Evolutionary conservation across 2,329 filamentous ascomycete species (phyloP).

Genomic region (Hypoxylon sp.): DNA sequence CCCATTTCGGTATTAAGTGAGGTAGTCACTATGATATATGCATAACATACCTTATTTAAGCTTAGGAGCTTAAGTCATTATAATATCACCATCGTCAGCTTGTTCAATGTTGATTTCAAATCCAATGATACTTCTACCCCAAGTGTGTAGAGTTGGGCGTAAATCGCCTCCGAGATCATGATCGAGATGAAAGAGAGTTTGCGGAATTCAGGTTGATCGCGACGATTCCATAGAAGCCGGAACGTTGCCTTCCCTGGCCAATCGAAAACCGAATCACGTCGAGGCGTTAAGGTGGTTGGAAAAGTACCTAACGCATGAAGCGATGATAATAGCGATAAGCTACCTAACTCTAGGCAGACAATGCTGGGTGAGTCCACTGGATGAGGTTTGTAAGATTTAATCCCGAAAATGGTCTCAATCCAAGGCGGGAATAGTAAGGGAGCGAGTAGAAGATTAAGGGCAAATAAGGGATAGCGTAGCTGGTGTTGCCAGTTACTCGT

Average conservation of each 20-base stretch:
- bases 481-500: slow-evolving; percentile 38
- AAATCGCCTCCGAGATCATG: background rate
- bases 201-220: slow-evolving; percentile 1
- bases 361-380: background rate
- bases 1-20: slow-evolving; percentile 24
- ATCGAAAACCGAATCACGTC: background rate
- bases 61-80: slow-evolving; percentile 26
- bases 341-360: slow-evolving; percentile 5
- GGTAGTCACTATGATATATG: slow-evolving; percentile 21
- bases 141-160: background rate
- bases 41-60: slow-evolving; percentile 35
- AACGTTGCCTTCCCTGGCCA: background rate
- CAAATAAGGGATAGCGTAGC: slow-evolving; percentile 25
- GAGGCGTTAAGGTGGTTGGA: slow-evolving; percentile 2
- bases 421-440: slow-evolving; percentile 25
- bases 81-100: slow-evolving; percentile 17
- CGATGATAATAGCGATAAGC: slow-evolving; percentile 15
- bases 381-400: slow-evolving; percentile 12
- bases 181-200: background rate
- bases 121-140: slow-evolving; percentile 14
- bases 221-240: slow-evolving; percentile 7
- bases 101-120: slow-evolving; percentile 10
- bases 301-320: slow-evolving; percentile 14
- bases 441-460: slow-evolving; percentile 22
- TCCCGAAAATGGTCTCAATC: slow-evolving; percentile 30